Conservation (phyloP, 2,329 filamentous ascomycete genomes). For the Aspergillus ustus region DNA sequence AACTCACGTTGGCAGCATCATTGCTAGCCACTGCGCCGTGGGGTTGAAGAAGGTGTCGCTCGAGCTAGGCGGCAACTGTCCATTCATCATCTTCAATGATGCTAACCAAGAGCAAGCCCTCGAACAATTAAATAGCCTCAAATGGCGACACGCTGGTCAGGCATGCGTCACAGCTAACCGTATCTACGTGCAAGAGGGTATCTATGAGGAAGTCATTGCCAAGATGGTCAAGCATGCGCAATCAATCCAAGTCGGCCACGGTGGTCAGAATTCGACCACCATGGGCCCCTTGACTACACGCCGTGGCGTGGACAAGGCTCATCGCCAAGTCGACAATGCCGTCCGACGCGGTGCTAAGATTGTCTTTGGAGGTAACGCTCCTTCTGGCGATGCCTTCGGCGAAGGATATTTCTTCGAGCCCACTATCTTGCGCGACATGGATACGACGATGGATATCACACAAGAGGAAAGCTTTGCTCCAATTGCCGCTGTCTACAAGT, state of each 20-base stretch:
- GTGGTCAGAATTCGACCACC: neutral
- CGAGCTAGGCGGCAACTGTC: slow-evolving; percentile 89
- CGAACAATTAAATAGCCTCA: too few species aligned
- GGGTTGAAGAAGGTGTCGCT: slow-evolving; percentile 83
- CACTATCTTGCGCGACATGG: slow-evolving; percentile 65
- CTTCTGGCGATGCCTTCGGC: slow-evolving; percentile 27
- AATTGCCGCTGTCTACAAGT: slow-evolving; percentile 64
- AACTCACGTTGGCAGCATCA: slow-evolving; percentile 66
- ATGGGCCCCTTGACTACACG: slow-evolving; percentile 14
- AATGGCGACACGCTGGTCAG: slow-evolving; percentile 90
- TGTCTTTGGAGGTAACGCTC: slow-evolving; percentile 59
- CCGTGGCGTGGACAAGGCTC: slow-evolving; percentile 54
- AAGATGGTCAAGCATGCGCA: slow-evolving; percentile 53
- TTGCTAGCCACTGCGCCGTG: slow-evolving; percentile 82
- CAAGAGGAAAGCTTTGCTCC: slow-evolving; percentile 69
- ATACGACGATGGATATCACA: slow-evolving; percentile 60
- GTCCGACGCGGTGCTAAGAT: slow-evolving; percentile 64
- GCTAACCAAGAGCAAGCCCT: too few species aligned
- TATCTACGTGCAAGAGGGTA: slow-evolving; percentile 52
- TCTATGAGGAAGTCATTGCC: slow-evolving; percentile 55
- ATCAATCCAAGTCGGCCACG: slow-evolving; percentile 9
- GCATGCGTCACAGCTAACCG: slow-evolving; percentile 81
- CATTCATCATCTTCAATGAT: slow-evolving; percentile 95
- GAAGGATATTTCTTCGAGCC: slow-evolving; percentile 64
- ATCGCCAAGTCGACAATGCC: slow-evolving; percentile 65